These are phyloP conservation scores for Globisporangium nunn DNA, from an alignment of 352 stramenopile species.

Conservation along the genomic window DNA sequence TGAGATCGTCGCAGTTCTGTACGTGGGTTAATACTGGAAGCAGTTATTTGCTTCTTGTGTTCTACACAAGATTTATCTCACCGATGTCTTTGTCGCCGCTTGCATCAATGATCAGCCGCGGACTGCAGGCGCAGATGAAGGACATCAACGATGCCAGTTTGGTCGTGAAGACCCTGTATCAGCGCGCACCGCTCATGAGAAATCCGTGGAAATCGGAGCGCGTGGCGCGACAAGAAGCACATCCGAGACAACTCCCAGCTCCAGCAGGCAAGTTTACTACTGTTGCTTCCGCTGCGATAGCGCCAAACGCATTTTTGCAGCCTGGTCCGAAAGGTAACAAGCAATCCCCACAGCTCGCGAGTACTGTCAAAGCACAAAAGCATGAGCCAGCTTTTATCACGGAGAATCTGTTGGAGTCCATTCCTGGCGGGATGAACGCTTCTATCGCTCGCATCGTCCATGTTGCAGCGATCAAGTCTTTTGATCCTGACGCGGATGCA, in stretches of 20 bases:
- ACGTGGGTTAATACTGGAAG: slow-evolving; percentile 1
- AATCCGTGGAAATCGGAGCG: slow-evolving; percentile 47
- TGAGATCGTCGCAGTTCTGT: slow-evolving; percentile 56
- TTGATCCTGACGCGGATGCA: slow-evolving; percentile 23
- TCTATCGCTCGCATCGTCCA: slow-evolving; percentile 35
- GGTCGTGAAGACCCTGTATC: slow-evolving; percentile 34
- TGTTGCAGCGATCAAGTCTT: slow-evolving; percentile 40
- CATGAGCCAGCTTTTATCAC: slow-evolving; percentile 19
- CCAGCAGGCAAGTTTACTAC: not conserved
- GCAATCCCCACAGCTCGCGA: not conserved
- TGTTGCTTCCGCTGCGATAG: not conserved
- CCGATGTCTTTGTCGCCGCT: not conserved
- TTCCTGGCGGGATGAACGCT: slow-evolving; percentile 46
- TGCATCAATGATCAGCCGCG: slow-evolving; percentile 23
- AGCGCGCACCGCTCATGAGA: slow-evolving; percentile 41
- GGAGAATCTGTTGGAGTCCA: slow-evolving; percentile 40
- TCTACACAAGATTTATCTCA: not conserved
- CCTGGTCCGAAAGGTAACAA: not conserved
- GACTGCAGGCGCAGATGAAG: slow-evolving; percentile 41
- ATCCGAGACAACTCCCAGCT: not conserved
- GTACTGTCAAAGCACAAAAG: not conserved
- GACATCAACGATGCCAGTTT: slow-evolving; percentile 25
- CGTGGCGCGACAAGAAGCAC: slow-evolving; percentile 15
- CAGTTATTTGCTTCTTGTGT: not conserved
- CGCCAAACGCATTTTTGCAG: not conserved